Percentiles rank a stretch among this genome's conserved stretches.
Evolutionary conservation across 2,329 filamentous ascomycete genomes (phyloP).

Genomic region (Scytalidium sp.): DNA sequence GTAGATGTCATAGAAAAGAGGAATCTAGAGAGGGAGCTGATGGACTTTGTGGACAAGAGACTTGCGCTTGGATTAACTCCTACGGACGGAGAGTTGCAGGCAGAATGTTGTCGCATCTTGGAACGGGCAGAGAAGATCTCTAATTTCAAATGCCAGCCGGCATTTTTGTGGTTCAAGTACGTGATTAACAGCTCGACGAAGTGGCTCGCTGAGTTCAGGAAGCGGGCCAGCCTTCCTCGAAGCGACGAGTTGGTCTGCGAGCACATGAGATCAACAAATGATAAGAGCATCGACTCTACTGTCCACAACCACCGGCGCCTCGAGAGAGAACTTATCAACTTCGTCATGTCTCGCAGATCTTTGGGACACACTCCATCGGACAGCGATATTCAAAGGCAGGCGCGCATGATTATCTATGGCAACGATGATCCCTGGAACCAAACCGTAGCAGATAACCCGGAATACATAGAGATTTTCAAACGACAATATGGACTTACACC

Average conservation of each 20-base stretch:
- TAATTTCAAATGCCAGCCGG: slow-evolving; percentile 19
- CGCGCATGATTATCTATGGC: slow-evolving; percentile 60
- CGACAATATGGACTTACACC: slow-evolving; percentile 21
- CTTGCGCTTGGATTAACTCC: slow-evolving; percentile 51
- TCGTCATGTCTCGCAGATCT: slow-evolving; percentile 41
- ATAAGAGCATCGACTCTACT: slow-evolving; percentile 54
- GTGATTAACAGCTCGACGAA: slow-evolving; percentile 44
- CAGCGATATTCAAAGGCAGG: slow-evolving; percentile 52
- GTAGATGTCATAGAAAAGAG: background rate
- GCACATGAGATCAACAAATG: slow-evolving; percentile 48
- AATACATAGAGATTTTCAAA: slow-evolving; percentile 53
- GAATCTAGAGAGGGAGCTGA: slow-evolving; percentile 10
- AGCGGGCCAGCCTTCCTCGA: slow-evolving; percentile 54
- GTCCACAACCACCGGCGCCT: slow-evolving; percentile 53
- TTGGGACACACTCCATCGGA: slow-evolving; percentile 49
- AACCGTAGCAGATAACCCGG: slow-evolving; percentile 54
- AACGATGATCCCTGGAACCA: slow-evolving; percentile 63
- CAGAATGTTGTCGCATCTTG: slow-evolving; percentile 56
- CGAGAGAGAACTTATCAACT: slow-evolving; percentile 54
- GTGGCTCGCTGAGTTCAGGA: slow-evolving; percentile 57
- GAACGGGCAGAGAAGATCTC: slow-evolving; percentile 48
- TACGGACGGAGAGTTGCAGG: slow-evolving; percentile 57
- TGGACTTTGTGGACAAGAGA: slow-evolving; percentile 18
- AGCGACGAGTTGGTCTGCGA: slow-evolving; percentile 52
- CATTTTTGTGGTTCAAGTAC: slow-evolving; percentile 53